Percentiles rank a stretch among this genome's conserved stretches.
Evolutionary conservation across 2,329 filamentous ascomycete genomes (phyloP).

Genomic region (Fusarium miscanthi): DNA sequence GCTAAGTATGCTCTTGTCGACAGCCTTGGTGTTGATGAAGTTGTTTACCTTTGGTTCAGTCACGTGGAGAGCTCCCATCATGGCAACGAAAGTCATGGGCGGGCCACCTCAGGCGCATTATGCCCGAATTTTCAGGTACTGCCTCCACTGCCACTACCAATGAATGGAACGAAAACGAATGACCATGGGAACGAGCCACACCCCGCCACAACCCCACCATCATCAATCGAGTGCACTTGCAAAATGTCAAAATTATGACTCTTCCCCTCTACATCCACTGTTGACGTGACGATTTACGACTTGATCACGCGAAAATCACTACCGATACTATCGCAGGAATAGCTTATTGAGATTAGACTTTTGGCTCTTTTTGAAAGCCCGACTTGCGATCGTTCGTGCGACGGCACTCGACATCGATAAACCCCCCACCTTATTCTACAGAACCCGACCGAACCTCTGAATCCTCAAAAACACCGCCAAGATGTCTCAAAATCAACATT

Average conservation of each 20-base stretch:
- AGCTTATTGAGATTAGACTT: constrained; percentile 16
- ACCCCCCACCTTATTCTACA: constrained; percentile 48
- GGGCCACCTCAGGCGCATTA: constrained; percentile 30
- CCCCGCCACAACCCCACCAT: constrained; percentile 56
- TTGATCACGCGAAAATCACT: constrained; percentile 33
- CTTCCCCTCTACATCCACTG: constrained; percentile 45
- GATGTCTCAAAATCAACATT: constrained; percentile 91
- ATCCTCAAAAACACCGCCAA: constrained; percentile 61
- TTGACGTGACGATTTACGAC: constrained; percentile 42
- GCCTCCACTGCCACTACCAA: constrained; percentile 18
- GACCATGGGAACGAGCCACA: constrained; percentile 45
- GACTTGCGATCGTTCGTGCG: constrained; percentile 40
- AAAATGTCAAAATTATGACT: constrained; percentile 61
- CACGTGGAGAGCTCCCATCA: constrained; percentile 49
- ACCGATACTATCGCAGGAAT: constrained; percentile 1
- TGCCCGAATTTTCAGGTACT: constrained; percentile 47
- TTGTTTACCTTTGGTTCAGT: constrained; percentile 52
- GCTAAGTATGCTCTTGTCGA: constrained; percentile 35
- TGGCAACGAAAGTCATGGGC: constrained; percentile 21
- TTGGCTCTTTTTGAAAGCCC: constrained; percentile 24
- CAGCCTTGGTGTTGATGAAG: constrained; percentile 35
- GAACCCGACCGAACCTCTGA: constrained; percentile 41
- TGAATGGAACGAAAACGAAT: background rate
- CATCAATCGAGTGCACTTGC: constrained; percentile 44
- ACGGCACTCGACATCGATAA: constrained; percentile 41